These are phyloP conservation scores for Termitomyces eurrhizus DNA, from an alignment of 768 basidiomycete genomes.

Conservation along the genomic window DNA sequence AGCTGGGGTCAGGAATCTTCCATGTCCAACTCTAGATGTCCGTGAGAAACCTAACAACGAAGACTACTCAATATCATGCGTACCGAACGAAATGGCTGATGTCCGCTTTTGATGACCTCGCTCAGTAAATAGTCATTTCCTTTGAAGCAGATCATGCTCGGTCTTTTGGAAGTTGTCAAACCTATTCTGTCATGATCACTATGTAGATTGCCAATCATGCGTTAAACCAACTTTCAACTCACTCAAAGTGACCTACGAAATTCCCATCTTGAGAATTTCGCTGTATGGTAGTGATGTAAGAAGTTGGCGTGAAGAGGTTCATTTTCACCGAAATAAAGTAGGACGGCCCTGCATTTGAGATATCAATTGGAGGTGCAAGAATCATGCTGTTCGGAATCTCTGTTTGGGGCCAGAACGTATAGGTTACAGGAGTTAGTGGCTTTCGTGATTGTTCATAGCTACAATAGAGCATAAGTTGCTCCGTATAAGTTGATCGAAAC, in stretches of 20 bases:
- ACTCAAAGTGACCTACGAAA: slow-evolving; percentile 48
- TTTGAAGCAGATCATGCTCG: slow-evolving; percentile 29
- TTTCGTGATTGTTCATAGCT: slow-evolving; percentile 19
- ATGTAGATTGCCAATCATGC: neutral
- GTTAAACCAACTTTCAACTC: slow-evolving; percentile 4
- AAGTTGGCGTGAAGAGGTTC: slow-evolving; percentile 49
- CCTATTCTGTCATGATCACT: slow-evolving; percentile 24
- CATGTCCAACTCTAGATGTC: slow-evolving; percentile 29
- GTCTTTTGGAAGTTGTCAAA: slow-evolving; percentile 23
- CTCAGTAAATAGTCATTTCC: slow-evolving; percentile 33
- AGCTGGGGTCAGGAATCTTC: slow-evolving; percentile 26
- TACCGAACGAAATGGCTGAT: slow-evolving; percentile 32
- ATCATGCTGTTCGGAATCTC: slow-evolving; percentile 37
- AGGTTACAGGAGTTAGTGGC: slow-evolving; percentile 31
- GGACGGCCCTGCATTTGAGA: slow-evolving; percentile 25
- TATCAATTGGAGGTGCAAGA: slow-evolving; percentile 27
- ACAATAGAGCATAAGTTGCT: neutral
- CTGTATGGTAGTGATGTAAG: slow-evolving; percentile 41
- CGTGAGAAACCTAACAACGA: neutral
- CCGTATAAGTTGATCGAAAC: neutral
- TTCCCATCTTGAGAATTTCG: slow-evolving; percentile 39
- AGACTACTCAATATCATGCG: slow-evolving; percentile 5
- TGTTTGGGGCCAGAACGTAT: slow-evolving; percentile 32
- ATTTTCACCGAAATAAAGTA: slow-evolving; percentile 44
- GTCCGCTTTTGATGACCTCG: slow-evolving; percentile 29